Base-by-base conservation (phyloP, 148 eudicot genomes). In the Linanthus parryae region DNA sequence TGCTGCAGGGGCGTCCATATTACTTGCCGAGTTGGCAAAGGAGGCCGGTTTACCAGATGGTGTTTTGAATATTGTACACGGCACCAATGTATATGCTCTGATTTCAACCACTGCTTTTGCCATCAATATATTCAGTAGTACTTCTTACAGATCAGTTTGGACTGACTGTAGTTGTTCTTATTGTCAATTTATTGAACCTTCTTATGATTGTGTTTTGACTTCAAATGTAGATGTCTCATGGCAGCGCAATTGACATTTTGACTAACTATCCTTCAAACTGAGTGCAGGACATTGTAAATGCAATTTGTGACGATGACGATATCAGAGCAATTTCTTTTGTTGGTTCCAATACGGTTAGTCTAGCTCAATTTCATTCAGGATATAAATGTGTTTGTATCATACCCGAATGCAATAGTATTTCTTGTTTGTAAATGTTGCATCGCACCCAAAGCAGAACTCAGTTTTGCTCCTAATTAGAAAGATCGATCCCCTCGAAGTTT, bases 1-100 rank as follows among this genome's bases (percentile, higher is more conserved):
- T 61, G 33, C 37, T 58, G 15, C 68, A 92, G 99, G 99, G 58
- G 96, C 99, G 40, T 84, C 94, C 22, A 65, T 92, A 53, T 64
- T 88, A 72, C 91, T 92, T 45, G 96, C 99, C 13, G 83, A 92
- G 78, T 68, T 92, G 63, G 99, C 99, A 12, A 78, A 75, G 88
- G 99, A 92, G 73, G 99, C 99, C 68, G 99, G 99, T 68, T 72
- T 92, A 48, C 99, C 99, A 38, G 75, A 75, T 42, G 99, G 99
- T 48, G 99, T 92, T 27, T 67, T 88, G 45, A 92, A 88, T 68
- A 78, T 92, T 61, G 95, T 92, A 47, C 96, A 88, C 64, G 99
- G 99, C 48, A 84, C 99, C 59, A 65, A 82, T 72, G 99, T 92
- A n/a, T n/a, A 87, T 63, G 84, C 44, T 52, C 31, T 52, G 24